Evolutionary conservation across 179 eudicot species (phyloP), one percentile per base, ranked within the genome.

Genomic region (Sideroxylon spinosum): DNA sequence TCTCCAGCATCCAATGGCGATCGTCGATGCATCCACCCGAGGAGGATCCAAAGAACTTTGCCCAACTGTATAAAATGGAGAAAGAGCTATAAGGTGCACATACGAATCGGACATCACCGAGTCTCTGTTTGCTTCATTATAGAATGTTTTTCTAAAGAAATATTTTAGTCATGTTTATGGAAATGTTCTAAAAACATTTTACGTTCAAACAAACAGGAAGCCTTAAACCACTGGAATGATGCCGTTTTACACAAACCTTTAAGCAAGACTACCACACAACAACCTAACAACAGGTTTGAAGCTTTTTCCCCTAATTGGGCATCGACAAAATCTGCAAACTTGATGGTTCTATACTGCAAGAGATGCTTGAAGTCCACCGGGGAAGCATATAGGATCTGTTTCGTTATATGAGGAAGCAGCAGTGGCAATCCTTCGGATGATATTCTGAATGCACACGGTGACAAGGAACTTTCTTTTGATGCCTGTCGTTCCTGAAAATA

Each of bases 1-100:
- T 81, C 81, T 91, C 98, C 98, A 95, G 88, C 98, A 91, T 70
- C 98, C 98, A 22, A 95, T 91, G 57, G 98, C 93, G 82, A 95
- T 76, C 0, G 95, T 86, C 50, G 89, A 86, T 70, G 89, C 84
- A 67, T 85, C 87, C 55, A 81, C 82, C 73, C 68, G 69, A 56
- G 75, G 76, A 68, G 85, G 86, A 73, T 76, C 78, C 1, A 87
- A 68, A 13, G 72, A 64, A 49, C 57, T 76, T 69, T 75, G 69
- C 46, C 76, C 79, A 76, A 73, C 98, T 94, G 90, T 11, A 48
- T 7, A n/a, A 37, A 37, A 37, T 37, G 44, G 44, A 37, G 3
- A 37, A 29, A 3, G 4, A 37, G 44, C 44, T 37, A 3, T 29
- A 37, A 37, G 44, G 44, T 37, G 44, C 44, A 37, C 44, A 37